Evolutionary conservation across 2,329 filamentous ascomycete genomes (phyloP), one percentile per base, ranked within the genome.

Genomic region (Neofusicoccum ribis): DNA sequence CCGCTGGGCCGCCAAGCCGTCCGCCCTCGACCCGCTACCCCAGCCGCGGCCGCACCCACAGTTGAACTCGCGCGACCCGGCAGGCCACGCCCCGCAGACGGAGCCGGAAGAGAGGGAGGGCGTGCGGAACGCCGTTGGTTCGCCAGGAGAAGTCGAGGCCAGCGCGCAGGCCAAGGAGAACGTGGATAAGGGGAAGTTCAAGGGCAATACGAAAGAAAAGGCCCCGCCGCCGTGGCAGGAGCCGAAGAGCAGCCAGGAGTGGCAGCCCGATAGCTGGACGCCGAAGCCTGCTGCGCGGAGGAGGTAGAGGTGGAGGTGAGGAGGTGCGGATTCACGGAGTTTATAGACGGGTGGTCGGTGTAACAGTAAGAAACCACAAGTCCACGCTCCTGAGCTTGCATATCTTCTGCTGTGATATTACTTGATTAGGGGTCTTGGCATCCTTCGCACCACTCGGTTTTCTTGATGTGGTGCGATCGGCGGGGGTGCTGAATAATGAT

Each of bases 1-100:
- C 67, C 78, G 85, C 68, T 89, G 87, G 87, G 85, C 83, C 8
- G 82, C 81, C 56, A 84, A 87, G 68, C 82, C 85, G 1, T 86
- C 84, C 3, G 85, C 81, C 66, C 80, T 89, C 43, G 86, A 89
- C 70, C 80, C 80, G 62, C 86, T 86, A 1, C 77, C 81, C 47
- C 79, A 78, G 43, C 79, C 82, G 64, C 81, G 84, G 65, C 78
- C 81, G 3, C 69, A 72, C n/a, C 81, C 82, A 47, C 78, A 81
- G 46, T 77, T 81, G 12, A 76, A 78, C 43, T 76, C 79, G 23
- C 76, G 76, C 62, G 80, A 83, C 63, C 73, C 77, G 5, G 76
- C 77, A 36, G 73, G 74, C 3, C 77, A 81, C 61, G 72, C 76
- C 27, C 59, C 71, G 17, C 73, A 76, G 64, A 72, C 72, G 43